Percentiles rank a stretch among this genome's conserved stretches.
These are phyloP conservation scores for Pseudogymnoascus sp. DNA, from an alignment of 2,329 filamentous ascomycete species.

Conservation along the genomic window DNA sequence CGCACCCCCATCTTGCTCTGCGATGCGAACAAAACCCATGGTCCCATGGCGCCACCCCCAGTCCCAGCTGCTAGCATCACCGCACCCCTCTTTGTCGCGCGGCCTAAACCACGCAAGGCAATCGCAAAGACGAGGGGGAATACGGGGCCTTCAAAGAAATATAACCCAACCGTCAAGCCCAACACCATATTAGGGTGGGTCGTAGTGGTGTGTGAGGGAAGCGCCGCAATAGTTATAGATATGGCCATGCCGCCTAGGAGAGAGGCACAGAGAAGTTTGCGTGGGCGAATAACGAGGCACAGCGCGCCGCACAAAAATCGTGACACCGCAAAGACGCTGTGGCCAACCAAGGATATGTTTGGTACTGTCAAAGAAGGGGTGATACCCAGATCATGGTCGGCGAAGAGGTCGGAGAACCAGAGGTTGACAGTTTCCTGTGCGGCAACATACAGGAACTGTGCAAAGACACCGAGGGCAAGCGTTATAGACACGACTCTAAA, in stretches of 20 bases:
- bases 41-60: conserved; percentile 23
- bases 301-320: conserved; percentile 66
- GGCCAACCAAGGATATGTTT: conserved; percentile 38
- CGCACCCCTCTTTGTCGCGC: conserved; percentile 68
- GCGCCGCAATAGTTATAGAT: conserved; percentile 40
- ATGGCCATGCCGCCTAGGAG: conserved; percentile 46
- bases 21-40: conserved; percentile 22
- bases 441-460: conserved; percentile 74
- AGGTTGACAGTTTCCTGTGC: conserved; percentile 60
- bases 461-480: conserved; percentile 62
- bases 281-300: conserved; percentile 55
- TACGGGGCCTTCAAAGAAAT: conserved; percentile 71
- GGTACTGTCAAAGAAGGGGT: conserved; percentile 28
- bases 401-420: conserved; percentile 46
- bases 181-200: conserved; percentile 34
- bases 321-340: conserved; percentile 44
- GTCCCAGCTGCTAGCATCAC: conserved; percentile 31
- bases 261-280: conserved; percentile 59
- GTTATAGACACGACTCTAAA: conserved; percentile 38
- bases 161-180: conserved; percentile 59
- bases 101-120: conserved; percentile 68
- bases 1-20: not conserved
- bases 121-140: conserved; percentile 76
- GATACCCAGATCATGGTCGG: conserved; percentile 29
- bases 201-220: conserved; percentile 40